A percentile compares a stretch with the other conserved stretches of the same genome.
Evolutionary conservation across 164 flowering plant species (phyloP).

Genomic region (Vitis labrusca): DNA sequence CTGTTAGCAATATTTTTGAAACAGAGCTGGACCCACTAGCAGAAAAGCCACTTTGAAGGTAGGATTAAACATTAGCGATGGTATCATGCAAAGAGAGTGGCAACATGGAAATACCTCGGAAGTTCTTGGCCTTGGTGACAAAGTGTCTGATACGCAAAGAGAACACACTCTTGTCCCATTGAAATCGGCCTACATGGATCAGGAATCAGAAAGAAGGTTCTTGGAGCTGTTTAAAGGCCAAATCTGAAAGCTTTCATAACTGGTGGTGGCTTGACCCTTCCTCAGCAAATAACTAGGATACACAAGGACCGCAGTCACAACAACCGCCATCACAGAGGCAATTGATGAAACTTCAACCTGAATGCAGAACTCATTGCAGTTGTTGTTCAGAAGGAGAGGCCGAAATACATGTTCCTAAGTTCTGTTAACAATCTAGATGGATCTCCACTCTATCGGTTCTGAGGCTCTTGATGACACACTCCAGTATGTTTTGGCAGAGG

Average conservation of each 20-base stretch:
- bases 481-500: conserved; percentile 70
- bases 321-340: too few relatives aligned
- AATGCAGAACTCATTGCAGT: too few relatives aligned
- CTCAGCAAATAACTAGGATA: conserved; percentile 62
- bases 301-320: too few relatives aligned
- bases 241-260: conserved; percentile 86
- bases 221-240: conserved; percentile 84
- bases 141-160: conserved; percentile 40
- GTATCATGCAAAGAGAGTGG: conserved; percentile 16
- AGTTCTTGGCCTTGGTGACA: conserved; percentile 13
- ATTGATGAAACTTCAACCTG: too few relatives aligned
- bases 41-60: conserved; percentile 16
- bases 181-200: conserved; percentile 56
- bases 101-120: conserved; percentile 14
- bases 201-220: conserved; percentile 69
- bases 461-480: conserved; percentile 73
- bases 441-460: conserved; percentile 92
- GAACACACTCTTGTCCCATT: conserved; percentile 73
- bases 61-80: conserved; percentile 14
- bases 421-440: conserved; percentile 23
- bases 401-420: too few relatives aligned
- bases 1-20: conserved; percentile 19
- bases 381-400: too few relatives aligned
- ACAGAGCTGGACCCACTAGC: conserved; percentile 16
- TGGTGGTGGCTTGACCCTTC: conserved; percentile 91